Percentiles rank a stretch among this genome's conserved stretches.
phyloP scores from a whole-genome alignment of 2,329 filamentous ascomycete genomes.

The Calonectria hongkongensis region DNA sequence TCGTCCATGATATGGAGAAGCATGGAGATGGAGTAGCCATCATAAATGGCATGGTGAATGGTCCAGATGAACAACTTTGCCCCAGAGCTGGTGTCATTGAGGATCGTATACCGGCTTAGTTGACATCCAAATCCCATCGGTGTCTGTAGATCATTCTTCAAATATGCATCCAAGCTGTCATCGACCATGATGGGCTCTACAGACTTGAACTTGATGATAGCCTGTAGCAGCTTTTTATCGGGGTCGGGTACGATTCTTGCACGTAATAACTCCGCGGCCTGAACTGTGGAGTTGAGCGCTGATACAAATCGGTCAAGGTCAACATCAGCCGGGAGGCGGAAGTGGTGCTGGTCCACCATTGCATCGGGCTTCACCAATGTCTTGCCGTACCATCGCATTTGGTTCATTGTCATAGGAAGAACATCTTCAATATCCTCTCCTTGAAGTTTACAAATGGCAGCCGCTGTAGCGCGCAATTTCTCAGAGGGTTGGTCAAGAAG shows the following conservation, averaged over 20 bases:
- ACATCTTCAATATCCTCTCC: constrained; percentile 3
- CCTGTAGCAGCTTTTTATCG: background rate
- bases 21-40: constrained; percentile 22
- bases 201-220: background rate
- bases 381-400: constrained; percentile 18
- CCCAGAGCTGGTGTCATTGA: background rate
- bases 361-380: constrained; percentile 2
- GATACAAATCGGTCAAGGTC: background rate
- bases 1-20: background rate
- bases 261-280: background rate
- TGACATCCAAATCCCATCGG: constrained; percentile 7
- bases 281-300: constrained; percentile 3
- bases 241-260: constrained; percentile 7
- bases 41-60: constrained; percentile 15
- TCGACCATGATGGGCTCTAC: background rate
- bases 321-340: background rate
- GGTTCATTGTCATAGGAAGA: constrained; percentile 13
- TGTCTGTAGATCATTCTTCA: background rate
- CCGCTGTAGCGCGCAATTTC: background rate
- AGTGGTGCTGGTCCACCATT: constrained; percentile 7
- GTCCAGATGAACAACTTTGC: background rate
- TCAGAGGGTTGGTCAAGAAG: background rate
- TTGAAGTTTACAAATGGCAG: constrained; percentile 1
- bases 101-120: background rate
- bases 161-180: background rate